Percentiles rank a stretch among this genome's conserved stretches.
phyloP scores from a whole-genome alignment of 257 asterid species.

The Solanum pinnatisectum region DNA sequence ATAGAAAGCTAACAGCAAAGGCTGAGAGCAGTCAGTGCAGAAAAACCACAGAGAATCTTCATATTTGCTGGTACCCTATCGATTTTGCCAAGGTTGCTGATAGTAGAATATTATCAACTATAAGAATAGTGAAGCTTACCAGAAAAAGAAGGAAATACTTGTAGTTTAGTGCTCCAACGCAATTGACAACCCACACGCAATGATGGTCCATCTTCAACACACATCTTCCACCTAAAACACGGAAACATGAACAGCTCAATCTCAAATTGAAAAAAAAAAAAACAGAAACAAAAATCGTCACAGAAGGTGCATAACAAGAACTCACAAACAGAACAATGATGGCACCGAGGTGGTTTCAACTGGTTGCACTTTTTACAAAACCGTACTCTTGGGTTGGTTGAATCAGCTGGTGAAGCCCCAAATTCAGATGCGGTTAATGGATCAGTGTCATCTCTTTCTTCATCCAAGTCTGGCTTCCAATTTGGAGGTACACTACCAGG shows the following conservation, averaged over 20 bases:
- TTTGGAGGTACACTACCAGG: slow-evolving; percentile 88
- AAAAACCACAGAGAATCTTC: not conserved
- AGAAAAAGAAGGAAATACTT: slow-evolving; percentile 94
- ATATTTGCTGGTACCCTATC: not conserved
- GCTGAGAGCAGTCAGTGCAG: not conserved
- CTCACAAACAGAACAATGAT: slow-evolving; percentile 99
- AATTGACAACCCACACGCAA: slow-evolving; percentile 99
- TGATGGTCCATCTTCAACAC: slow-evolving; percentile 98
- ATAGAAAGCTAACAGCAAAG: not conserved
- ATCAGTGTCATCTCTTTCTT: slow-evolving; percentile 77
- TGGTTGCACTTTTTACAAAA: slow-evolving; percentile 92
- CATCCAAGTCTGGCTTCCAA: slow-evolving; percentile 85
- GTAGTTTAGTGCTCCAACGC: slow-evolving; percentile 97
- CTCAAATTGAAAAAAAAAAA: not conserved
- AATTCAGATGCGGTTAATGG: slow-evolving; percentile 63
- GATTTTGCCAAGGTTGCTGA: not conserved
- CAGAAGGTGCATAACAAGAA: slow-evolving; percentile 16
- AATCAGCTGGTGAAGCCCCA: slow-evolving; percentile 27
- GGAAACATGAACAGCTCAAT: not conserved
- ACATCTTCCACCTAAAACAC: slow-evolving; percentile 85
- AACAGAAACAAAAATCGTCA: slow-evolving; percentile 1
- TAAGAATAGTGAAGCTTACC: slow-evolving; percentile 32
- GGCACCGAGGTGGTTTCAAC: slow-evolving; percentile 98
- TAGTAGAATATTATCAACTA: not conserved
- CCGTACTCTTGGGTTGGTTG: slow-evolving; percentile 50